phyloP scores from a whole-genome alignment of 331 rosid species.

The Erythrophleum ivorense region DNA sequence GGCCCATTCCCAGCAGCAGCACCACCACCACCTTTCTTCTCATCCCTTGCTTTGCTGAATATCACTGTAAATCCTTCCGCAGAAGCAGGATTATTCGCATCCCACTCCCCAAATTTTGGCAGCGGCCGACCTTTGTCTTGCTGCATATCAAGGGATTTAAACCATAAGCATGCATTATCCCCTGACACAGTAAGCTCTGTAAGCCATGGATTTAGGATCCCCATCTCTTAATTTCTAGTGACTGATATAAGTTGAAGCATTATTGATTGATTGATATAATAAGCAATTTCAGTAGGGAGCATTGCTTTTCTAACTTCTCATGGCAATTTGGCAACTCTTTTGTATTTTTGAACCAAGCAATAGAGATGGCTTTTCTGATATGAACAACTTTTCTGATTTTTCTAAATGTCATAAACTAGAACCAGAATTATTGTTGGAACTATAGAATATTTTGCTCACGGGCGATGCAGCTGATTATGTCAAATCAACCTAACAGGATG shows the following conservation, averaged over 20 bases:
- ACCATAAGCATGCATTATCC: background rate
- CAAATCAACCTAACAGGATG: background rate
- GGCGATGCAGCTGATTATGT: background rate
- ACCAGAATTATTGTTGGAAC: background rate
- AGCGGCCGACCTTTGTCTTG: slow-evolving; percentile 58
- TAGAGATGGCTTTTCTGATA: too few relatives aligned
- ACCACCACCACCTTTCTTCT: slow-evolving; percentile 56
- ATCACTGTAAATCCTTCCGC: slow-evolving; percentile 74
- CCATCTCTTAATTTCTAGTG: background rate
- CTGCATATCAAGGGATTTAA: slow-evolving; percentile 27
- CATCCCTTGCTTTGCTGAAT: slow-evolving; percentile 71
- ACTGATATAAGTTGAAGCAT: background rate
- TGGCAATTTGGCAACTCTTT: too few relatives aligned
- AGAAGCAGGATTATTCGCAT: slow-evolving; percentile 68
- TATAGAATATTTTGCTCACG: background rate
- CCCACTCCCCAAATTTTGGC: slow-evolving; percentile 83
- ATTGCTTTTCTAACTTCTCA: too few relatives aligned
- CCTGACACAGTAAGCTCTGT: background rate
- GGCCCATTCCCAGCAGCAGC: slow-evolving; percentile 18
- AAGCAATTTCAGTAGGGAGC: too few relatives aligned
- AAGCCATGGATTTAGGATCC: background rate
- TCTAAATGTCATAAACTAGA: background rate
- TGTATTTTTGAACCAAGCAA: too few relatives aligned
- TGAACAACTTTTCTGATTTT: background rate
- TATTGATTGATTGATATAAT: background rate